A percentile compares a stretch with the other conserved stretches of the same genome.
Evolutionary conservation across 1,139 yeast species (phyloP).

Genomic region (Candida tropicalis): DNA sequence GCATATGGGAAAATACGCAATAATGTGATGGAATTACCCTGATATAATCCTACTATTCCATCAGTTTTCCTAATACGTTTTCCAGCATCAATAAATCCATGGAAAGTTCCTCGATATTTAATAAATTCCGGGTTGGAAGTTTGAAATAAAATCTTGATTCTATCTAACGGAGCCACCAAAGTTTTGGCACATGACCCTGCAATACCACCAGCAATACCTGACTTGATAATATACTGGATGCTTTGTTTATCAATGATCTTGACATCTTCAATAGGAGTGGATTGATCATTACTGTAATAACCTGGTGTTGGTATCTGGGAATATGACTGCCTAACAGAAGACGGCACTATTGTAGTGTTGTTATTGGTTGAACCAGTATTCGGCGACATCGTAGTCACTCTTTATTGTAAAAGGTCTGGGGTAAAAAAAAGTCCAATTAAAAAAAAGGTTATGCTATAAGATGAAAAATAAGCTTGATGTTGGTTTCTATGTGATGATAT

Average conservation of each 20-base stretch:
- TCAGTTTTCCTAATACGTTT: conserved; percentile 64
- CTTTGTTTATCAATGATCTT: conserved; percentile 59
- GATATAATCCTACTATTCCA: conserved; percentile 84
- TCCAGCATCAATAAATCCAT: conserved; percentile 77
- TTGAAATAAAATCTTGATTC: conserved; percentile 92
- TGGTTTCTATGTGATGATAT: no score
- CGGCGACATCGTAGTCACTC: conserved; percentile 1
- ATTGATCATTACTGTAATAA: conserved; percentile 26
- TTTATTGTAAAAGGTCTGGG: conserved; percentile 5
- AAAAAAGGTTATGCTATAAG: background rate
- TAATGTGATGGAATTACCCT: conserved; percentile 94
- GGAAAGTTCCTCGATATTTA: conserved; percentile 76
- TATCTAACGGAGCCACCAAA: conserved; percentile 90
- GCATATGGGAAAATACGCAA: conserved; percentile 95
- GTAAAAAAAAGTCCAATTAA: conserved; percentile 6
- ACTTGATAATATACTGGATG: conserved; percentile 73
- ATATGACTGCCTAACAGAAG: background rate
- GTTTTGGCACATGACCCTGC: conserved; percentile 98
- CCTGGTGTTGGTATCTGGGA: conserved; percentile 15
- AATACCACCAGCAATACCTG: conserved; percentile 93
- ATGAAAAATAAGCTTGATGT: no score
- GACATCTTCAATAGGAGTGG: conserved; percentile 30
- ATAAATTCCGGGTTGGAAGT: conserved; percentile 90
- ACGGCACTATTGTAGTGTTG: conserved; percentile 8
- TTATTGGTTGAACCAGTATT: background rate